A percentile compares a stretch with the other conserved stretches of the same genome.
Evolutionary conservation across 371 early-diverging fungal genomes (phyloP).

Genomic region (Lichtheimia corymbifera): DNA sequence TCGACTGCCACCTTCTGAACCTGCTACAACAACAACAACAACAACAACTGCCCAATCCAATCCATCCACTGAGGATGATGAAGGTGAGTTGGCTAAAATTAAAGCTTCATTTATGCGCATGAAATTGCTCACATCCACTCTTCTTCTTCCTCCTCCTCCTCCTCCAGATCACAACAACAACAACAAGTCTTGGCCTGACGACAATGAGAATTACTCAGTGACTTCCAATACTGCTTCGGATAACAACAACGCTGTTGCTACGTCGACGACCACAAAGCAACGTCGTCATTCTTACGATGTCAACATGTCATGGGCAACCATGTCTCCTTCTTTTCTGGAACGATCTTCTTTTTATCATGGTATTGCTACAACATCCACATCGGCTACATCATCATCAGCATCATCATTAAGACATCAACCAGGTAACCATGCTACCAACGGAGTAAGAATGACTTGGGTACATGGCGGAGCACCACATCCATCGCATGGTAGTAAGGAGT

Average conservation of each 20-base stretch:
- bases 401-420: not conserved
- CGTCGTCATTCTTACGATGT: conserved; percentile 50
- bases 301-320: conserved; percentile 44
- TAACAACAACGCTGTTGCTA: not conserved
- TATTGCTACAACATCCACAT: conserved; percentile 14
- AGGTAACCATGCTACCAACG: too few species aligned
- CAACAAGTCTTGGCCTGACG: conserved; percentile 24
- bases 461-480: too few species aligned
- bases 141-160: too few species aligned
- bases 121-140: conserved; percentile 1
- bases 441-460: too few species aligned
- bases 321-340: conserved; percentile 39
- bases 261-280: conserved; percentile 6
- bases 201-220: conserved; percentile 2
- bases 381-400: not conserved
- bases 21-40: not conserved
- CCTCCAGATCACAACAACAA: not conserved
- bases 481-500: too few species aligned
- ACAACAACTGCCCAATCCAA: not conserved
- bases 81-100: conserved; percentile 3
- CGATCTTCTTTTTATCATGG: conserved; percentile 25
- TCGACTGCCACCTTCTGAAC: conserved; percentile 22
- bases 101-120: conserved; percentile 13
- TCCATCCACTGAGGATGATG: conserved; percentile 27
- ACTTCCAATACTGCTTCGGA: conserved; percentile 1